These are phyloP conservation scores for Amanita molliuscula DNA, from an alignment of 768 basidiomycete genomes.

Conservation along the genomic window DNA sequence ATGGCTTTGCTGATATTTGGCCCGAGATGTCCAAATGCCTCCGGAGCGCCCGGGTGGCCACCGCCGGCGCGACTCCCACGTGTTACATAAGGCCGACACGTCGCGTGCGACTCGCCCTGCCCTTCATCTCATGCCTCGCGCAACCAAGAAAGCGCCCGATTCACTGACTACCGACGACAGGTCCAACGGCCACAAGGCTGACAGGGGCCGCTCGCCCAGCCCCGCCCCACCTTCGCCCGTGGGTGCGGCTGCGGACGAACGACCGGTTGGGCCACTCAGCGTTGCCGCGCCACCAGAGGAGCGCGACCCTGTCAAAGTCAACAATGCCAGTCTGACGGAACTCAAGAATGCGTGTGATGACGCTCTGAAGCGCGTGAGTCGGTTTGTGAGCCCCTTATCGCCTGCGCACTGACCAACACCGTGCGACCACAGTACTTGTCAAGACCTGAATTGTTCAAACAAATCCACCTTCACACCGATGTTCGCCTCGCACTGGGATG, in stretches of 20 bases:
- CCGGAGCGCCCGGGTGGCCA: background rate
- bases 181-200: background rate
- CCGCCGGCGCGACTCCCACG: background rate
- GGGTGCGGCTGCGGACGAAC: constrained; percentile 16
- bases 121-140: background rate
- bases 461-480: constrained; percentile 81
- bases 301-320: constrained; percentile 50
- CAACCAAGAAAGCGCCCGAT: background rate
- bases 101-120: background rate
- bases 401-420: background rate
- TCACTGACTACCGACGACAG: background rate
- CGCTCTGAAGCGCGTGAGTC: constrained; percentile 72
- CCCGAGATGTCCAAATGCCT: background rate
- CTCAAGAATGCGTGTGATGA: constrained; percentile 78
- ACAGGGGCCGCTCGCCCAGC: background rate
- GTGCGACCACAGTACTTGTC: constrained; percentile 57
- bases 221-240: background rate
- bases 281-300: constrained; percentile 30
- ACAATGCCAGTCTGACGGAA: constrained; percentile 45
- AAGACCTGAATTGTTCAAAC: constrained; percentile 74
- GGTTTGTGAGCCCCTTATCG: background rate
- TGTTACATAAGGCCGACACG: background rate
- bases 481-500: constrained; percentile 83
- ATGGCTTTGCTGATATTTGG: constrained; percentile 20
- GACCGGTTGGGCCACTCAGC: constrained; percentile 46